These are phyloP conservation scores for Yarrowia sp. DNA, from an alignment of 805 yeast genomes.

Conservation along the genomic window DNA sequence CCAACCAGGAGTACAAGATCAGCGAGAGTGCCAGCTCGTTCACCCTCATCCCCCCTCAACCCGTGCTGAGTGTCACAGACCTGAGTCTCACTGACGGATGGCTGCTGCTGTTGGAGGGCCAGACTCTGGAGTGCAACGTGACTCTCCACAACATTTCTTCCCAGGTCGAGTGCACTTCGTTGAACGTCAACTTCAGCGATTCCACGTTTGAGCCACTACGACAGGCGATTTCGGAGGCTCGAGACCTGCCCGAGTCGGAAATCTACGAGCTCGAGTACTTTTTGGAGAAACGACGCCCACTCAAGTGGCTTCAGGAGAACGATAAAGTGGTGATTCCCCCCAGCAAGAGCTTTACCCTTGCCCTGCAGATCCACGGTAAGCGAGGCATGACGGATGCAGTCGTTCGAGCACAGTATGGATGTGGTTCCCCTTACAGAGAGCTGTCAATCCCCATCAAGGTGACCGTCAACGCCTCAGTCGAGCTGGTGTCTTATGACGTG, in stretches of 20 bases:
- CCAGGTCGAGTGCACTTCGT: slow-evolving; percentile 59
- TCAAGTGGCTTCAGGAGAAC: slow-evolving; percentile 51
- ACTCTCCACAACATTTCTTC: slow-evolving; percentile 63
- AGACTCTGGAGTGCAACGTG: slow-evolving; percentile 59
- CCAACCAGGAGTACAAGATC: slow-evolving; percentile 17
- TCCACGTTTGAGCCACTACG: slow-evolving; percentile 72
- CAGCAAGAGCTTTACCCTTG: slow-evolving; percentile 55
- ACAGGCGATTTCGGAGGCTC: slow-evolving; percentile 57
- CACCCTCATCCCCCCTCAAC: slow-evolving; percentile 60
- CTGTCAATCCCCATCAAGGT: slow-evolving; percentile 72
- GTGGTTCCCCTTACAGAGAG: slow-evolving; percentile 56
- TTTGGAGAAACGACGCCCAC: slow-evolving; percentile 63
- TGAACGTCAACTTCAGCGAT: slow-evolving; percentile 72
- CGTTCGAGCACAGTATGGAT: slow-evolving; percentile 69
- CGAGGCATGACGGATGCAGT: slow-evolving; percentile 73
- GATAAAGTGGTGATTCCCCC: slow-evolving; percentile 46
- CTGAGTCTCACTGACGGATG: slow-evolving; percentile 66
- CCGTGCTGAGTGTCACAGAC: slow-evolving; percentile 61
- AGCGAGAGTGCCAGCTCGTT: slow-evolving; percentile 37
- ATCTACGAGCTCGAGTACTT: slow-evolving; percentile 77
- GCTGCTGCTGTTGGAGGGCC: slow-evolving; percentile 83
- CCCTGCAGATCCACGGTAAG: slow-evolving; percentile 71
- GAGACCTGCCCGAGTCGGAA: slow-evolving; percentile 63
- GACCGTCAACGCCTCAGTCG: slow-evolving; percentile 75
- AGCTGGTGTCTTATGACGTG: slow-evolving; percentile 76